These are phyloP conservation scores for Drechslerella dactyloides DNA, from an alignment of 2,329 filamentous ascomycete species.

Conservation along the genomic window DNA sequence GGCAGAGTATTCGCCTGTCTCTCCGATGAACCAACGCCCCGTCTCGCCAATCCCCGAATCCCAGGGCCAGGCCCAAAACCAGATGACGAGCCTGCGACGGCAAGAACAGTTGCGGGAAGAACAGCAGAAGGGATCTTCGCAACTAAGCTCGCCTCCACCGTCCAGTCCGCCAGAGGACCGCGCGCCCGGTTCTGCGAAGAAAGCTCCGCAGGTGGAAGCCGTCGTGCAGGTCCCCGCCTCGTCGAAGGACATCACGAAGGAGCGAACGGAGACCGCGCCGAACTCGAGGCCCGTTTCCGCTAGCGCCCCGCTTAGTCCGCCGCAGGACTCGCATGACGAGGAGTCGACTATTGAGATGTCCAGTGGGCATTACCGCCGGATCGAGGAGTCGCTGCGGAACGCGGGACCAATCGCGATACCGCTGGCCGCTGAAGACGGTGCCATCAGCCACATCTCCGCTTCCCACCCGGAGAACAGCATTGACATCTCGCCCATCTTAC, in stretches of 20 bases:
- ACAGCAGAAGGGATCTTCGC: conserved; percentile 38
- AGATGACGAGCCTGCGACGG: conserved; percentile 20
- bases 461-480: conserved; percentile 21
- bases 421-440: conserved; percentile 11
- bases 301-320: conserved; percentile 35
- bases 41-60: conserved; percentile 42
- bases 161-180: conserved; percentile 31
- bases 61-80: conserved; percentile 13
- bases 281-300: conserved; percentile 1
- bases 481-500: neutral
- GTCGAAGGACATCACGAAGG: conserved; percentile 11
- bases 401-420: conserved; percentile 20
- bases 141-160: conserved; percentile 42
- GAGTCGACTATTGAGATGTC: conserved; percentile 42
- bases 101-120: conserved; percentile 39
- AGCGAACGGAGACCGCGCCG: neutral
- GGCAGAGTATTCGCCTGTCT: conserved; percentile 41
- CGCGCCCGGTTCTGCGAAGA: neutral
- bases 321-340: conserved; percentile 28
- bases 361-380: conserved; percentile 27
- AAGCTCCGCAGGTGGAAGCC: conserved; percentile 9
- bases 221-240: conserved; percentile 37
- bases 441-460: conserved; percentile 28
- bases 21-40: conserved; percentile 19
- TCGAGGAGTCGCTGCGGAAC: conserved; percentile 36